Conservation (phyloP, 352 stramenopile species). For the Globisporangium irregulare region DNA sequence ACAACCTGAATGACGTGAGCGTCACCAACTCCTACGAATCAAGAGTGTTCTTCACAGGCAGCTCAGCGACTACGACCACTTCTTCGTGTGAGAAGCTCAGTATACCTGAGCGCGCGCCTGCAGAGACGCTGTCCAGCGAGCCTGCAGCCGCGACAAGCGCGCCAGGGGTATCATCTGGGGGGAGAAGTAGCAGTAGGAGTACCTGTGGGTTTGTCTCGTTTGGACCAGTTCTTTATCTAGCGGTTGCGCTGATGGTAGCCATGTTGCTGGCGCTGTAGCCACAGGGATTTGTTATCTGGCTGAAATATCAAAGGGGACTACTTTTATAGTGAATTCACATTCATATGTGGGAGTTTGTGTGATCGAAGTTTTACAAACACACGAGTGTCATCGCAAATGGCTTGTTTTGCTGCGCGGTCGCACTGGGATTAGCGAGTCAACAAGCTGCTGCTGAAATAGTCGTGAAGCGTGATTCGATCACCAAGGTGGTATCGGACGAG, state of each 20-base stretch:
- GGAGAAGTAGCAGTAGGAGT: neutral
- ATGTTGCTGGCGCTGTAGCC: neutral
- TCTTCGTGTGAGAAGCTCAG: neutral
- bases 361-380: neutral
- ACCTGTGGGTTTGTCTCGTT: neutral
- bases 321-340: no score
- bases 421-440: no score
- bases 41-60: constrained; percentile 5
- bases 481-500: neutral
- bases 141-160: neutral
- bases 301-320: no score
- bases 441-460: neutral
- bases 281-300: neutral
- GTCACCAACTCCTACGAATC: neutral
- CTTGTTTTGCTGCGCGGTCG: no score
- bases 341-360: neutral
- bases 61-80: neutral
- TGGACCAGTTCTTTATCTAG: neutral
- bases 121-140: neutral
- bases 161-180: neutral
- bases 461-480: neutral
- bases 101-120: neutral
- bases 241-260: neutral
- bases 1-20: constrained; percentile 3
- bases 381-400: no score